Evolutionary conservation across 306 rosid species (phyloP).

Genomic region (Senna tora): DNA sequence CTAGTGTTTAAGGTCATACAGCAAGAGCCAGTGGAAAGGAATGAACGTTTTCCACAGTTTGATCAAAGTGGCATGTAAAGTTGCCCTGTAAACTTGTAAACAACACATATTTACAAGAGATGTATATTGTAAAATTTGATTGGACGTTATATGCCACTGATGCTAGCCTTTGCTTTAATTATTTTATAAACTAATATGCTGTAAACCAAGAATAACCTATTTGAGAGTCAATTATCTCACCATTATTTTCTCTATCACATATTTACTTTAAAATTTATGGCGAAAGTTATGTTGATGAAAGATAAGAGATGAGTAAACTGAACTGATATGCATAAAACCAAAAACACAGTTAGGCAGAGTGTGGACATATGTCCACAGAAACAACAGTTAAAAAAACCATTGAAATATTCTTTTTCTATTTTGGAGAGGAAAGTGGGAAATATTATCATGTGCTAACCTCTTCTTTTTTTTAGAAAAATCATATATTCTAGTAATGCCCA

Average conservation of each 20-base stretch:
- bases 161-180: background rate
- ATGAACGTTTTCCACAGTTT: background rate
- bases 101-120: background rate
- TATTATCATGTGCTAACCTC: background rate
- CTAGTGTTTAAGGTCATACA: background rate
- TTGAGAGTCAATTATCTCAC: background rate
- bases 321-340: background rate
- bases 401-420: background rate
- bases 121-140: too few relatives aligned
- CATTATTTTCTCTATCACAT: background rate
- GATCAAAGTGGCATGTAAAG: conserved; percentile 3
- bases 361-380: background rate
- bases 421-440: too few relatives aligned
- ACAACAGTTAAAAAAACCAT: background rate
- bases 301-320: background rate
- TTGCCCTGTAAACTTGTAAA: background rate
- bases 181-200: background rate
- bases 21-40: background rate
- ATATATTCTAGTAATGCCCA: background rate
- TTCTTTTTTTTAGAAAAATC: background rate
- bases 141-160: background rate
- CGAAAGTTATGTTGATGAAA: background rate
- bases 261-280: background rate
- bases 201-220: background rate
- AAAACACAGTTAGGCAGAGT: background rate